A percentile compares a stretch with the other conserved stretches of the same genome.
phyloP scores from a whole-genome alignment of 2,329 filamentous ascomycete genomes.

The Pestalotiopsis sp. region DNA sequence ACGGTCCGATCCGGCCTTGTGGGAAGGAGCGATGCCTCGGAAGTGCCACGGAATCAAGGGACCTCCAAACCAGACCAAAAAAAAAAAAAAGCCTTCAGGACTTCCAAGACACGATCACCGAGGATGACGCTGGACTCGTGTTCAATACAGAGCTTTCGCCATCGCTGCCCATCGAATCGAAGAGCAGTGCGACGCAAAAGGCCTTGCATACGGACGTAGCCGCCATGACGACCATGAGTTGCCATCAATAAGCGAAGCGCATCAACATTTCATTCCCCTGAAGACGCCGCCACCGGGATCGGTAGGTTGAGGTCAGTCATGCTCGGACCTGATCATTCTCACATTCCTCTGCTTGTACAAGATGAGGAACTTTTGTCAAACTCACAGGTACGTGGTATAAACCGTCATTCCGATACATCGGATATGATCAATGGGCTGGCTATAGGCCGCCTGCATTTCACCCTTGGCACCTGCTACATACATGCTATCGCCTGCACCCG shows the following conservation, averaged over 20 bases:
- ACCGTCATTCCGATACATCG: not conserved
- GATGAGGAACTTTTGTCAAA: too few species aligned
- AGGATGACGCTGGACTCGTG: constrained; percentile 13
- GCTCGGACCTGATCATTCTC: too few species aligned
- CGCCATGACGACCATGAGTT: not conserved
- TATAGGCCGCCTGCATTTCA: not conserved
- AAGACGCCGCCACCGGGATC: too few species aligned
- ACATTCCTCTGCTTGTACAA: too few species aligned
- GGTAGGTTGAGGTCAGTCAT: too few species aligned
- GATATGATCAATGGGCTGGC: not conserved
- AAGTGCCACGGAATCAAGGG: constrained; percentile 17
- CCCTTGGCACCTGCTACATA: not conserved
- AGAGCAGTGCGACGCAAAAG: not conserved
- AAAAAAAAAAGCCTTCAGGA: constrained; percentile 19
- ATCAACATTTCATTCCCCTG: too few species aligned
- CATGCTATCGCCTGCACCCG: not conserved
- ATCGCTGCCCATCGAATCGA: constrained; percentile 5
- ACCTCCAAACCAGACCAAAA: constrained; percentile 18
- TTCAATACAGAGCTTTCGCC: constrained; percentile 18
- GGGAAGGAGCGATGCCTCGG: constrained; percentile 1
- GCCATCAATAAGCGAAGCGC: not conserved
- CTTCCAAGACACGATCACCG: constrained; percentile 24
- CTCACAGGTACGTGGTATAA: not conserved
- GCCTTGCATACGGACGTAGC: not conserved
- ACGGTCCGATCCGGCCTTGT: constrained; percentile 12